Evolutionary conservation across 2,329 filamentous ascomycete species (phyloP), one percentile per base, ranked within the genome.

Genomic region (Hypoxylon sp.): DNA sequence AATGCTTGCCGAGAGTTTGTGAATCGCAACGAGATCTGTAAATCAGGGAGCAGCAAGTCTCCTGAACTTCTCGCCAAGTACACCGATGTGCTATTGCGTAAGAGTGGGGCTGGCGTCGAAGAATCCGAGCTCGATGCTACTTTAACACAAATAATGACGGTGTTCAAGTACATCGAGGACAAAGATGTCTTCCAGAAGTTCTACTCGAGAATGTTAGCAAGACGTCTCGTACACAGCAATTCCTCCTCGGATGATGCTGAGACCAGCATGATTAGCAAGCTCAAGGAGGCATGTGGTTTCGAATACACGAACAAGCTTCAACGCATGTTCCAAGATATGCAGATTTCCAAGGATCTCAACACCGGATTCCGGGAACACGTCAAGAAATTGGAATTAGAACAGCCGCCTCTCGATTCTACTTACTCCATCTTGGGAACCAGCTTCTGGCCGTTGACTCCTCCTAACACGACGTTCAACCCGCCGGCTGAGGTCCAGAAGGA

Each of bases 141-240:
- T 33, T 84, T 98, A 31, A 90, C 89, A 19, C 93, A 98, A 80
- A 96, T 99, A 76, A 99, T 99, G 96, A 98, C 95, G 1, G 94
- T 99, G 61, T 99, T 99, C 88, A 98, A 98, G 84, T 99, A 99
- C 81, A 98, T 99, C 71, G 96, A 99, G 79, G 97, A 99, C 82
- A 99, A 99, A 86, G 96, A 99, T 77, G 97, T 99, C 4, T 99
- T 99, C 87, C 96, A 98, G 81, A 99, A 98, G 81, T 99, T 98
- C 82, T 99, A 99, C 83, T 97, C 95, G 1, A 92, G 94, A 70
- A 97, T 97, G 91, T 84, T 99, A 74, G 96, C 96, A 54, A 94
- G 97, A 80, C 94, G 96, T 75, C 84, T 99, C 61, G 96, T 99
- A 17, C 94, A 98, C 80, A 94, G 92, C 79, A 98, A 92, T 79